Evolutionary conservation across 202 grass and related monocot genomes (phyloP), one percentile per base, ranked within the genome.

Genomic region (Panicum hallii): DNA sequence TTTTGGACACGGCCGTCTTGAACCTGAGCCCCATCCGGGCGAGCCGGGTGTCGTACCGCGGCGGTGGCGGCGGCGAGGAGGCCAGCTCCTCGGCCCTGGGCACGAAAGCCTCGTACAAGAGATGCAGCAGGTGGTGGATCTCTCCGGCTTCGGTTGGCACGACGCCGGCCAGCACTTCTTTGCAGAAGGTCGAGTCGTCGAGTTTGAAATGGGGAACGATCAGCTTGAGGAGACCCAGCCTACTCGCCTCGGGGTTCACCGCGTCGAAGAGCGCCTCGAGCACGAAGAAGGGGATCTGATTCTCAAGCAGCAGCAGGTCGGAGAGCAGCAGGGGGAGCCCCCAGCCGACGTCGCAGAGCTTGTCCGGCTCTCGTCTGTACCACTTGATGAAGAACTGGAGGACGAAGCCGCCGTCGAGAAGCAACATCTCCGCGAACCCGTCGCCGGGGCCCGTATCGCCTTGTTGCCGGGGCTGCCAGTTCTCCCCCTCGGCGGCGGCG

Each of bases 341-440:
- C 82, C 83, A 90, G 3, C 19, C 63, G 5, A 72, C 42, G 20
- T 26, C 9, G 32, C 44, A 75, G 30, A 83, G 19, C 44, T n/a
- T 12, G 32, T 65, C 70, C 0, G 30, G 12, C 52, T 36, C 58
- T 1, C 1, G 0, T 0, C 0, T 4, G 0, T 1, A 3, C 19
- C 22, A 72, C 67, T 67, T 72, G 28, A 20, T 8, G 41, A 80
- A 64, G 30, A 70, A 57, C 60, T 85, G 56, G 14, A 89, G 36
- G 2, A 89, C 5, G 63, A 89, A 84, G n/a, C 81, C 80, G 57
- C 87, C 86, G 11, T 88, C 86, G 0, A 88, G 63, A 9, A 88
- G 53, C 0, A 88, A 23, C 80, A 88, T 88, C 57, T 58, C 52
- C 1, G 45, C 44, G 6, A 82, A 89, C 0, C 26, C 26, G 26